Percentiles rank a stretch among this genome's conserved stretches.
These are phyloP conservation scores for Blastomyces emzantsi DNA, from an alignment of 2,329 filamentous ascomycete genomes.

Conservation along the genomic window DNA sequence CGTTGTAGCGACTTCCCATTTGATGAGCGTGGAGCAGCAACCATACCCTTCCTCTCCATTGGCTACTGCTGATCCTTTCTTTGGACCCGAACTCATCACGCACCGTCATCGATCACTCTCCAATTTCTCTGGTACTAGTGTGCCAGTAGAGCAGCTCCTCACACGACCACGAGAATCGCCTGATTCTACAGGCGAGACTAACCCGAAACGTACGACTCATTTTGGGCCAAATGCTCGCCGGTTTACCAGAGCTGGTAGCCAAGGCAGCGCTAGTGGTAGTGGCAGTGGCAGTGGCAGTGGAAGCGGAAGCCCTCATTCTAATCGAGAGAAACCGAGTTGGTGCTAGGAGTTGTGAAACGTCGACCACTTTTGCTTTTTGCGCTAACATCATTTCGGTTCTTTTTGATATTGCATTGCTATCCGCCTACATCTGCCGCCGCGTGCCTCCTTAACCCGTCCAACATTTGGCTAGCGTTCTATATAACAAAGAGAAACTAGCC, in stretches of 20 bases:
- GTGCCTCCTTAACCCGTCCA: neutral
- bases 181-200: conserved; percentile 25
- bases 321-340: conserved; percentile 27
- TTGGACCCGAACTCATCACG: conserved; percentile 24
- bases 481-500: neutral
- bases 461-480: neutral
- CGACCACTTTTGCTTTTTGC: neutral
- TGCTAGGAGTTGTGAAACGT: conserved; percentile 7
- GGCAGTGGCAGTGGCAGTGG: conserved; percentile 35
- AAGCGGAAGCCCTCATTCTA: conserved; percentile 34
- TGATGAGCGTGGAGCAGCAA: conserved; percentile 29
- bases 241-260: conserved; percentile 37
- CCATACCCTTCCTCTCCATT: conserved; percentile 24
- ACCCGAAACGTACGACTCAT: conserved; percentile 26
- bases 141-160: conserved; percentile 27
- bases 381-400: conserved; percentile 2
- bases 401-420: conserved; percentile 3
- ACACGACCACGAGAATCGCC: conserved; percentile 26
- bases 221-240: conserved; percentile 31
- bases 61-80: conserved; percentile 25
- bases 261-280: conserved; percentile 38
- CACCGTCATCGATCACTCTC: conserved; percentile 35
- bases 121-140: conserved; percentile 33
- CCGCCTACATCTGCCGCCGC: neutral
- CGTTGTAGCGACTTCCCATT: conserved; percentile 25